phyloP scores from a whole-genome alignment of 306 rosid genomes.

The Glycyrrhiza uralensis region DNA sequence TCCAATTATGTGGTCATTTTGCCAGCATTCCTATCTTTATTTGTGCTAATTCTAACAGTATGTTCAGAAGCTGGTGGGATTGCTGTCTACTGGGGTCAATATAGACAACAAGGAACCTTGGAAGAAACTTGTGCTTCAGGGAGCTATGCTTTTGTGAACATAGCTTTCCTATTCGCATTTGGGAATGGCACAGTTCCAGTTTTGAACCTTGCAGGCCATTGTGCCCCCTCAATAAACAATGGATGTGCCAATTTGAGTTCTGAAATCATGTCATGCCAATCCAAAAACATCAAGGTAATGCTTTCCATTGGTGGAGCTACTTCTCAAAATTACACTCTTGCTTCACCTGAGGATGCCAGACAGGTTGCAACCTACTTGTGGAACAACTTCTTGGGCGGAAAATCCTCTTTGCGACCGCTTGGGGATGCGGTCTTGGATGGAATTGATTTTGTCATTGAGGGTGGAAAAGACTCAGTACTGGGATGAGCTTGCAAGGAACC shows the following conservation, averaged over 20 bases:
- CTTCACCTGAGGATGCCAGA: constrained; percentile 33
- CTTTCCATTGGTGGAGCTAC: constrained; percentile 41
- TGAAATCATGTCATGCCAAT: constrained; percentile 33
- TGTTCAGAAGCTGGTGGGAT: constrained; percentile 25
- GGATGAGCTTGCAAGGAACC: constrained; percentile 34
- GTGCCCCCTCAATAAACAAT: neutral
- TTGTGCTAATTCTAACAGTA: neutral
- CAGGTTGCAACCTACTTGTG: constrained; percentile 21
- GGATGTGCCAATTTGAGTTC: constrained; percentile 21
- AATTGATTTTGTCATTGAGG: constrained; percentile 38
- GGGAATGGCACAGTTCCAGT: constrained; percentile 19
- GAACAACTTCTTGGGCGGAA: constrained; percentile 43
- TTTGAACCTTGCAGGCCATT: constrained; percentile 38
- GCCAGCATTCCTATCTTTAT: neutral
- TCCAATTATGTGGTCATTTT: neutral
- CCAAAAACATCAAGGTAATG: constrained; percentile 25
- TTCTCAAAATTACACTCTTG: constrained; percentile 6
- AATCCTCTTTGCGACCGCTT: constrained; percentile 19
- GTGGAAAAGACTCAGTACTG: neutral
- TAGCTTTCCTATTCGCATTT: constrained; percentile 31
- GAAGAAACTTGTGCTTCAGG: constrained; percentile 30
- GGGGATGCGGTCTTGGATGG: constrained; percentile 43
- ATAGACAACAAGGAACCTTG: constrained; percentile 26
- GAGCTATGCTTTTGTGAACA: constrained; percentile 27
- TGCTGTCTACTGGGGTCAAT: constrained; percentile 37